Conservation (phyloP, 2,329 filamentous ascomycete genomes). For the Hyphodiscus sp. region DNA sequence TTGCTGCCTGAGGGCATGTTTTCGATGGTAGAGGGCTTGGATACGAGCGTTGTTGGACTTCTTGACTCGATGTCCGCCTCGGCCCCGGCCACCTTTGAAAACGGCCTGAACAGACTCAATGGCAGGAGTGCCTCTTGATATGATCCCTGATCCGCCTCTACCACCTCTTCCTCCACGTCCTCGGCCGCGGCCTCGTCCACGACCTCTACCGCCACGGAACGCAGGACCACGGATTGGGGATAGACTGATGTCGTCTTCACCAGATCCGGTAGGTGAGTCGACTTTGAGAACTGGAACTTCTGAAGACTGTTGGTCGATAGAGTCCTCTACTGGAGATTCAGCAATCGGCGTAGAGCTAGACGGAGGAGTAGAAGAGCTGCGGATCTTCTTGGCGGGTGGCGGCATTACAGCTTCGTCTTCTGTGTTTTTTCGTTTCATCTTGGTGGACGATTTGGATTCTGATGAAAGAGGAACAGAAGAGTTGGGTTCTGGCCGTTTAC, state of each 20-base stretch:
- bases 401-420: not conserved
- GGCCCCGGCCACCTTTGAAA: constrained; percentile 13
- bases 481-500: not conserved
- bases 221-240: not conserved
- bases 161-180: constrained; percentile 16
- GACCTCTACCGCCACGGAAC: constrained; percentile 16
- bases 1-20: constrained; percentile 20
- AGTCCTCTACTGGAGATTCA: not conserved
- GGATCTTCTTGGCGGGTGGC: not conserved
- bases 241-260: not conserved
- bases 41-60: constrained; percentile 23
- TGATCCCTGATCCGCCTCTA: constrained; percentile 10
- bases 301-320: not conserved
- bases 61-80: constrained; percentile 24
- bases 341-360: not conserved
- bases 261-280: not conserved
- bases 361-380: not conserved
- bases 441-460: not conserved
- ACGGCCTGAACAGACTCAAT: constrained; percentile 6
- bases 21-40: constrained; percentile 25
- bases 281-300: constrained; percentile 1
- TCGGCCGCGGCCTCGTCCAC: constrained; percentile 21
- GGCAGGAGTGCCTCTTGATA: constrained; percentile 9
- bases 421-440: not conserved
- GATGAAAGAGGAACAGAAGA: not conserved